Percentiles rank a stretch among this genome's conserved stretches.
phyloP scores from a whole-genome alignment of 805 yeast species.

The Saturnispora quitensis region DNA sequence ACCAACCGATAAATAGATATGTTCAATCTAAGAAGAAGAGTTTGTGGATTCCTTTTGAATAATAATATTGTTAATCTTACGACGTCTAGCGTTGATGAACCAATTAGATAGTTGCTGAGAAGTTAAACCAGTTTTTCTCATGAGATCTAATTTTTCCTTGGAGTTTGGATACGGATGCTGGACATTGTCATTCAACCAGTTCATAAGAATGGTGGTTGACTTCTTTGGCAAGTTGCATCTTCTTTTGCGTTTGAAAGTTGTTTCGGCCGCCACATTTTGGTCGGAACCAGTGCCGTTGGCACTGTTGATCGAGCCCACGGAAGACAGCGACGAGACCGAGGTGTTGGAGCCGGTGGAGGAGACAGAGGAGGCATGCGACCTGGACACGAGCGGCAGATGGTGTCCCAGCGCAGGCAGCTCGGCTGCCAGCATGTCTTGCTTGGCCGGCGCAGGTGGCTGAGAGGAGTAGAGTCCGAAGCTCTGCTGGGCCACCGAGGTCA shows the following conservation, averaged over 20 bases:
- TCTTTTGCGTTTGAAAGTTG: constrained; percentile 17
- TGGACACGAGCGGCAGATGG: background rate
- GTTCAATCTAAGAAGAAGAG: background rate
- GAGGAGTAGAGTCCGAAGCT: constrained; percentile 7
- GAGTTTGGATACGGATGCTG: constrained; percentile 54
- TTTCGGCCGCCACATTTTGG: background rate
- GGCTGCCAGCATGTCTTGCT: background rate
- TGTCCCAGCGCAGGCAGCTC: background rate
- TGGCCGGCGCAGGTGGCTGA: background rate
- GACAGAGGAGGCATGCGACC: background rate
- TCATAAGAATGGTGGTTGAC: constrained; percentile 42
- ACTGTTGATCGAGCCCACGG: background rate
- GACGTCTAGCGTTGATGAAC: constrained; percentile 55
- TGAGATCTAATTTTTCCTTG: constrained; percentile 46
- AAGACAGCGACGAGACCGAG: constrained; percentile 1
- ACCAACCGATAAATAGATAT: background rate
- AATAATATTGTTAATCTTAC: constrained; percentile 35
- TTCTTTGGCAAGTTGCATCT: constrained; percentile 53
- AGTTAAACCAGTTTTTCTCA: constrained; percentile 45
- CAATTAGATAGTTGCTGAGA: constrained; percentile 53
- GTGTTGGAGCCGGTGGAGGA: background rate
- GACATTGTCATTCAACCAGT: constrained; percentile 47
- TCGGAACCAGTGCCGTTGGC: background rate
- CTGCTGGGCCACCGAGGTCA: constrained; percentile 11
- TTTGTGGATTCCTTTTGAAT: constrained; percentile 14